Evolutionary conservation across 2,329 filamentous ascomycete species (phyloP).

Genomic region (Hymenoscyphus occultus): DNA sequence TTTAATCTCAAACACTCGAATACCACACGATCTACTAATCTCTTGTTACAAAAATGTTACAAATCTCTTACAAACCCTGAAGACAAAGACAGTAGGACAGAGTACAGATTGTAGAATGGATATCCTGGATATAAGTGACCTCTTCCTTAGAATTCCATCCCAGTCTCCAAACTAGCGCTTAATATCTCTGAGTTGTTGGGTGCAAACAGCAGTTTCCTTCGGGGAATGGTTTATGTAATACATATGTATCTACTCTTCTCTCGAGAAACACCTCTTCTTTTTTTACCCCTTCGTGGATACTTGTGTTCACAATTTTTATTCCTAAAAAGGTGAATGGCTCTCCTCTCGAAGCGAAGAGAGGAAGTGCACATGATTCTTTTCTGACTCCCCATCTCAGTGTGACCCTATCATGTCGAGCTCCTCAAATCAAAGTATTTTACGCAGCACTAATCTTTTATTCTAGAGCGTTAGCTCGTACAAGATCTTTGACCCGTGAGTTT

Average conservation of each 20-base stretch:
- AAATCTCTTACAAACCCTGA: too few species aligned
- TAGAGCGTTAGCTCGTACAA: conserved; percentile 5
- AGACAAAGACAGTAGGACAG: too few species aligned
- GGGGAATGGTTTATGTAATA: not conserved
- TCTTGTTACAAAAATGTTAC: too few species aligned
- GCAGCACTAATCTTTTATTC: conserved; percentile 2
- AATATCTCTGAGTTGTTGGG: not conserved
- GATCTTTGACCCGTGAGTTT: not conserved
- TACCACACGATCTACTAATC: too few species aligned
- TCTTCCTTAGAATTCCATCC: not conserved
- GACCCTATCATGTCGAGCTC: not conserved
- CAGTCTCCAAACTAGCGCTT: not conserved
- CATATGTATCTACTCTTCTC: not conserved
- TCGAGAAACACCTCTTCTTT: not conserved
- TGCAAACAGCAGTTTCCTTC: not conserved
- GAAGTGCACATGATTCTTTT: too few species aligned
- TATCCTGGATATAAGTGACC: not conserved
- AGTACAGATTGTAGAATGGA: not conserved
- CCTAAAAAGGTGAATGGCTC: conserved; percentile 6
- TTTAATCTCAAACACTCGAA: too few species aligned
- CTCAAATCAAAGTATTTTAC: not conserved
- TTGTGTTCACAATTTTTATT: conserved; percentile 13
- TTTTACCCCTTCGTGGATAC: not conserved
- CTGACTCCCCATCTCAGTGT: not conserved
- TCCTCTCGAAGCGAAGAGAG: too few species aligned